These are phyloP conservation scores for Salinomyces thailandicus DNA, from an alignment of 2,329 filamentous ascomycete genomes.

Conservation along the genomic window DNA sequence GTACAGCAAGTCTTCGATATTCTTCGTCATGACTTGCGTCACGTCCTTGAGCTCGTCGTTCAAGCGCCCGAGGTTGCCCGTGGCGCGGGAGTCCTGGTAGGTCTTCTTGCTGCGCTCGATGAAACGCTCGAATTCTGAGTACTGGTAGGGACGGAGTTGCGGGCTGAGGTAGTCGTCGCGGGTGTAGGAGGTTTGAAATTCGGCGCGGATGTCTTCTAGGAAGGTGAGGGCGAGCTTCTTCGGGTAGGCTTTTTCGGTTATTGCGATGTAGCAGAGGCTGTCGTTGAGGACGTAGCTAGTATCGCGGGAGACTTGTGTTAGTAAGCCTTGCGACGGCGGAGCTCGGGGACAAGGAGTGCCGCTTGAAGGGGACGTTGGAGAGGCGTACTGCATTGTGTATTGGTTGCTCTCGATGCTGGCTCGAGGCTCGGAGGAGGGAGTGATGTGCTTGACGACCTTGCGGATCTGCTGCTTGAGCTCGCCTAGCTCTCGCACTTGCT, in stretches of 20 bases:
- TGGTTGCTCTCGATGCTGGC: slow-evolving; percentile 79
- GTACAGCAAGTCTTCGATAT: slow-evolving; percentile 95
- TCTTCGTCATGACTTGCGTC: slow-evolving; percentile 99
- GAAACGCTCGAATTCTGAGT: slow-evolving; percentile 97
- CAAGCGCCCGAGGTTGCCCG: slow-evolving; percentile 85
- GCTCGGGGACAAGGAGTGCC: background rate
- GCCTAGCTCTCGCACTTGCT: slow-evolving; percentile 63
- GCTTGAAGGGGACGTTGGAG: background rate
- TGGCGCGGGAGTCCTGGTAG: slow-evolving; percentile 84
- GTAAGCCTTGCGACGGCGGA: background rate
- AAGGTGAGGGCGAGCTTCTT: slow-evolving; percentile 98
- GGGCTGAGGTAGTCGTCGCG: slow-evolving; percentile 61
- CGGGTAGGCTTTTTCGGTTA: slow-evolving; percentile 87
- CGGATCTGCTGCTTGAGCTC: slow-evolving; percentile 89
- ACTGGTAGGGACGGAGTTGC: slow-evolving; percentile 78
- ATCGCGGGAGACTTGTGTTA: slow-evolving; percentile 5
- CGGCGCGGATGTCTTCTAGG: slow-evolving; percentile 79
- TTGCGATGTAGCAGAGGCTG: slow-evolving; percentile 82
- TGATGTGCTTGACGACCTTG: slow-evolving; percentile 78
- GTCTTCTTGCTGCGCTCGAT: slow-evolving; percentile 86
- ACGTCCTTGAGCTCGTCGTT: slow-evolving; percentile 97
- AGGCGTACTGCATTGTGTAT: slow-evolving; percentile 72
- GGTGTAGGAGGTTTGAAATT: slow-evolving; percentile 83
- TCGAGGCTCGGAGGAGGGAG: slow-evolving; percentile 78
- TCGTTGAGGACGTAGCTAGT: slow-evolving; percentile 71